Percentiles rank a stretch among this genome's conserved stretches.
Evolutionary conservation across 768 basidiomycete species (phyloP).

Genomic region (Termitomyces eurrhizus): DNA sequence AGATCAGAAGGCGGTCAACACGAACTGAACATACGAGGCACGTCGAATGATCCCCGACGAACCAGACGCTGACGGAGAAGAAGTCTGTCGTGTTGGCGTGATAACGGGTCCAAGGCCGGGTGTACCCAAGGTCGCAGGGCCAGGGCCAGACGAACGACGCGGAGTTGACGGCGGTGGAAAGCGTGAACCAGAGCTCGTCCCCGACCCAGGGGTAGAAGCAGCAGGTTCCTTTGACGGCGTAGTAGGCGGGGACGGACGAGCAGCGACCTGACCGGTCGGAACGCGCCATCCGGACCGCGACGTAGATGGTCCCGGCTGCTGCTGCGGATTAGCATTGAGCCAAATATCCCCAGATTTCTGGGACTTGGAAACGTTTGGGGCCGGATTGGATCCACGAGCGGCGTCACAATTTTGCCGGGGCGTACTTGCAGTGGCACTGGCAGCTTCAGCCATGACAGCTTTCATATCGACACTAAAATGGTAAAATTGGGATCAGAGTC

Average conservation of each 20-base stretch:
- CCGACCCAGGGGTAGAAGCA: not conserved
- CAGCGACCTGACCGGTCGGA: conserved; percentile 2
- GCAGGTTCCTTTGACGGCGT: conserved; percentile 8
- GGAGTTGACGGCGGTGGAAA: conserved; percentile 16
- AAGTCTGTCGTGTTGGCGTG: conserved; percentile 49
- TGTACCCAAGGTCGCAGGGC: conserved; percentile 17
- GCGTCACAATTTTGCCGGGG: conserved; percentile 8
- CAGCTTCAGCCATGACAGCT: conserved; percentile 76
- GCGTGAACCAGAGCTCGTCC: conserved; percentile 12
- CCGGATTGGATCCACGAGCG: not conserved
- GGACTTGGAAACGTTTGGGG: not conserved
- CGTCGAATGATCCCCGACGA: conserved; percentile 24
- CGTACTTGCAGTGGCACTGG: conserved; percentile 9
- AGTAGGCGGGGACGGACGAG: conserved; percentile 8
- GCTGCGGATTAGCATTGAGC: not conserved
- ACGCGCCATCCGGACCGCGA: conserved; percentile 10
- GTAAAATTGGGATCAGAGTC: conserved; percentile 7
- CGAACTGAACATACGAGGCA: conserved; percentile 41
- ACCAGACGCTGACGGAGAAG: conserved; percentile 18
- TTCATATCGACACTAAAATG: conserved; percentile 75
- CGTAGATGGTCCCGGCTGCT: conserved; percentile 5
- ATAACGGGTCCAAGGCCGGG: conserved; percentile 61
- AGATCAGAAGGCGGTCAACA: not conserved
- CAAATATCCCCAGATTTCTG: conserved; percentile 3
- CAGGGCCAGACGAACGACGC: conserved; percentile 17